phyloP scores from a whole-genome alignment of 768 basidiomycete species.

The Russula ochroleuca region DNA sequence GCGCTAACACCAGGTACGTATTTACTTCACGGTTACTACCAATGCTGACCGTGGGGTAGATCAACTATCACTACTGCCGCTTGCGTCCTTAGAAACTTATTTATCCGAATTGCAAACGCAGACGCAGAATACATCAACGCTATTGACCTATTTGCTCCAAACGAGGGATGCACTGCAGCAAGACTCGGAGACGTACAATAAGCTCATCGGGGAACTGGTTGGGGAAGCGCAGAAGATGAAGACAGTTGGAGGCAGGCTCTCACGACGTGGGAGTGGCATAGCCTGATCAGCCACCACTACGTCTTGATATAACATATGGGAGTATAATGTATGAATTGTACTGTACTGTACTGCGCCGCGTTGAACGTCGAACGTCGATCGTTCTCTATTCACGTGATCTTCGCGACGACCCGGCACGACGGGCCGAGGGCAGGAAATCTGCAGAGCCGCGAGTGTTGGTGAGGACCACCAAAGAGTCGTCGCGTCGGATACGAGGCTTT shows the following conservation, averaged over 20 bases:
- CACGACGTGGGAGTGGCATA: conserved; percentile 41
- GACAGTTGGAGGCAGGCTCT: conserved; percentile 52
- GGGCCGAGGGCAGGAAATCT: neutral
- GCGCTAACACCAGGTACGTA: conserved; percentile 60
- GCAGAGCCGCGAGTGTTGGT: neutral
- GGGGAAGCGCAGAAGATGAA: conserved; percentile 85
- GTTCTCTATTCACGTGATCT: neutral
- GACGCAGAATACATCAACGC: conserved; percentile 67
- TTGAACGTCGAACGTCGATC: neutral
- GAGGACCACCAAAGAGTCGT: neutral
- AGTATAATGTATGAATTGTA: neutral
- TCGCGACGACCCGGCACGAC: neutral
- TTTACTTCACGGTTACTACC: neutral
- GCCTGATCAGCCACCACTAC: neutral
- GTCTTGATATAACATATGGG: neutral
- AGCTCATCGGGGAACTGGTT: conserved; percentile 87
- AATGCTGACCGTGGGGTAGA: conserved; percentile 43
- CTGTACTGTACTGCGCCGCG: neutral
- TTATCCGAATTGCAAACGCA: conserved; percentile 65
- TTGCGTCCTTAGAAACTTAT: conserved; percentile 59
- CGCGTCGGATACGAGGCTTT: neutral
- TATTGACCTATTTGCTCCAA: conserved; percentile 81
- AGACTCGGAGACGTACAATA: conserved; percentile 86
- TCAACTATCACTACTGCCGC: conserved; percentile 63
- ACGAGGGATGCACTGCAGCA: conserved; percentile 77